phyloP scores from a whole-genome alignment of 495 filamentous ascomycete genomes.

The Lophium mytilinum region DNA sequence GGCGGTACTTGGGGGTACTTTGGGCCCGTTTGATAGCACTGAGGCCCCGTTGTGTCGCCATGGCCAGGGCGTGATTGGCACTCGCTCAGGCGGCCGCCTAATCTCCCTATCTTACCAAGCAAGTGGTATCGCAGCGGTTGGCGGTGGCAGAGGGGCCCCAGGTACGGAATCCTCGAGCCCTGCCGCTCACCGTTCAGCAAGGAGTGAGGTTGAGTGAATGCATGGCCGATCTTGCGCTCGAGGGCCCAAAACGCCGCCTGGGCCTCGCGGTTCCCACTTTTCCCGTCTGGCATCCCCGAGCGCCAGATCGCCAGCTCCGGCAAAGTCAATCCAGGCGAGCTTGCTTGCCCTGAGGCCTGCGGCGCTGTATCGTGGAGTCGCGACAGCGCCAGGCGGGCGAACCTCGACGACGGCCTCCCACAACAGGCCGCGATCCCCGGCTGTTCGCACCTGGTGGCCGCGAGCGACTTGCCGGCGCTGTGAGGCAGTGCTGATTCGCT shows the following conservation, averaged over 20 bases:
- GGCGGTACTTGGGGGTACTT: neutral
- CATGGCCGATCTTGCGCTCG: neutral
- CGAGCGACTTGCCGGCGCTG: conserved; percentile 1
- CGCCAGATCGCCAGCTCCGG: neutral
- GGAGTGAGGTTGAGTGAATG: neutral
- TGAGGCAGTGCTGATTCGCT: conserved; percentile 14
- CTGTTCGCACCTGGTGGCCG: conserved; percentile 3
- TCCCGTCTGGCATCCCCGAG: neutral
- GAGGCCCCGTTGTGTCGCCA: neutral
- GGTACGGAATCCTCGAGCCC: neutral
- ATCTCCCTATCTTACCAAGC: neutral
- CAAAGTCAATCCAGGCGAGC: neutral
- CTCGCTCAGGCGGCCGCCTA: neutral
- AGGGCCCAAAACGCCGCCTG: neutral
- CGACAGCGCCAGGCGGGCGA: neutral
- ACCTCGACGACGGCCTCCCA: neutral
- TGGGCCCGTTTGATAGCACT: neutral
- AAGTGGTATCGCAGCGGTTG: neutral
- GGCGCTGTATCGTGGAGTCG: neutral
- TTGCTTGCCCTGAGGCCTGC: neutral
- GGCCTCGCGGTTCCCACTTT: neutral
- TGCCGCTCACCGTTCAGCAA: neutral
- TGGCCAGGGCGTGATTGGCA: neutral
- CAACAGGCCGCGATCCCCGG: neutral
- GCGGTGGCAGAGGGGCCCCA: neutral